phyloP scores from a whole-genome alignment of 2,329 filamentous ascomycete species.

The Claviceps maximensis region DNA sequence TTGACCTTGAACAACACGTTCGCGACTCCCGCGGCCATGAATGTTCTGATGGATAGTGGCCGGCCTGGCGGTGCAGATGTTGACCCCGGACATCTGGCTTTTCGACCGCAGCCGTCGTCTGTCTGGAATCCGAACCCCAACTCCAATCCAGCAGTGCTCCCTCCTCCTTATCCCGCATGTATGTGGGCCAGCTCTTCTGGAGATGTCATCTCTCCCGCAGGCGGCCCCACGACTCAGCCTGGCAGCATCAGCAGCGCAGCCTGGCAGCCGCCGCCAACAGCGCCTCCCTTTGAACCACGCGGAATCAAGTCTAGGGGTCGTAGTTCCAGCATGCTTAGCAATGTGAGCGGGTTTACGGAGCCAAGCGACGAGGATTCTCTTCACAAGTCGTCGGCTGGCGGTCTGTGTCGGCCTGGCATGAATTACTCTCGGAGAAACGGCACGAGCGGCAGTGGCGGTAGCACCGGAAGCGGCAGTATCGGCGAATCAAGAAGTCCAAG shows the following conservation, averaged over 20 bases:
- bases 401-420: conserved; percentile 3
- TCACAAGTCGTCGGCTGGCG: conserved; percentile 11
- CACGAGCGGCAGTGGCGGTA: conserved; percentile 26
- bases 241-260: conserved; percentile 11
- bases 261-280: conserved; percentile 26
- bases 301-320: conserved; percentile 37
- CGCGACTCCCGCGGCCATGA: conserved; percentile 17
- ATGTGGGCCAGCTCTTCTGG: conserved; percentile 24
- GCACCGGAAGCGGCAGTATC: conserved; percentile 36
- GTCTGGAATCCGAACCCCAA: conserved; percentile 25
- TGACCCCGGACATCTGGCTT: conserved; percentile 10
- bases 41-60: conserved; percentile 20
- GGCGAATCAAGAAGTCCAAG: conserved; percentile 39
- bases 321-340: conserved; percentile 54
- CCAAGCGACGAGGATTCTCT: conserved; percentile 38
- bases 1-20: conserved; percentile 19
- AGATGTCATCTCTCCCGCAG: conserved; percentile 20
- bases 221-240: conserved; percentile 17
- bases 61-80: conserved; percentile 5
- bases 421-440: conserved; percentile 9
- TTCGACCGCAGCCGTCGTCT: conserved; percentile 13
- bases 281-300: conserved; percentile 21
- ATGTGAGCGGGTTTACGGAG: conserved; percentile 54
- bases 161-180: conserved; percentile 22
- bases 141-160: conserved; percentile 19